Percentiles rank a stretch among this genome's conserved stretches.
These are phyloP conservation scores for Melastoma candidum DNA, from an alignment of 441 rosid genomes.

Conservation along the genomic window DNA sequence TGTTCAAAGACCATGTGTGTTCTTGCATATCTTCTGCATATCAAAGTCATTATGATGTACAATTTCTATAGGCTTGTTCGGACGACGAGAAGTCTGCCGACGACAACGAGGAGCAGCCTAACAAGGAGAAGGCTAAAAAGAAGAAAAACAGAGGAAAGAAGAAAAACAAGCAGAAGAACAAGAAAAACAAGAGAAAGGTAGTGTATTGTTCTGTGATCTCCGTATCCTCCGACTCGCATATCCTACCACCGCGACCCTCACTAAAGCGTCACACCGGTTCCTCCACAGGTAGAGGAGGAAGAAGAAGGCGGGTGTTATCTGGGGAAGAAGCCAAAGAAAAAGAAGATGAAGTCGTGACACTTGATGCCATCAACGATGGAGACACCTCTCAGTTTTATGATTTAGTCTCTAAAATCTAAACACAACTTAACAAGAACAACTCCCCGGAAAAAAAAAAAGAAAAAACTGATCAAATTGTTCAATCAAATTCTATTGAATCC, in stretches of 20 bases:
- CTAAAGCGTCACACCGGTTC: background rate
- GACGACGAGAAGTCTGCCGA: background rate
- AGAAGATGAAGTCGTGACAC: slow-evolving; percentile 32
- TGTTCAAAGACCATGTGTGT: background rate
- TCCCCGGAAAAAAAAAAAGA: too few relatives aligned
- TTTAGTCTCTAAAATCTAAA: too few relatives aligned
- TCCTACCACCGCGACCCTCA: slow-evolving; percentile 9
- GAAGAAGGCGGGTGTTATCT: slow-evolving; percentile 4
- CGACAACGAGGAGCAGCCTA: background rate
- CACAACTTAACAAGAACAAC: too few relatives aligned
- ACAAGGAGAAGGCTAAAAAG: slow-evolving; percentile 26
- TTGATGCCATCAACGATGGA: too few relatives aligned
- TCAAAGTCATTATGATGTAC: too few relatives aligned
- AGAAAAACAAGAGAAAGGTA: slow-evolving; percentile 41
- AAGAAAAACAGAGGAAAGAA: slow-evolving; percentile 12
- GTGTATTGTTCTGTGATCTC: slow-evolving; percentile 11
- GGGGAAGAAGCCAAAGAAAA: slow-evolving; percentile 33
- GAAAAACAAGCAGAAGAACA: slow-evolving; percentile 31
- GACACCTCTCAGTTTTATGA: too few relatives aligned
- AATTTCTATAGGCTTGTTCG: background rate
- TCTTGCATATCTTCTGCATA: background rate
- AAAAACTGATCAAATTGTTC: too few relatives aligned
- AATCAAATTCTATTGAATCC: too few relatives aligned
- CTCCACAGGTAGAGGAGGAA: slow-evolving; percentile 30
- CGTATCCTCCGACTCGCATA: background rate